Evolutionary conservation across 345 rosid species (phyloP).

Genomic region (Ricinus communis): DNA sequence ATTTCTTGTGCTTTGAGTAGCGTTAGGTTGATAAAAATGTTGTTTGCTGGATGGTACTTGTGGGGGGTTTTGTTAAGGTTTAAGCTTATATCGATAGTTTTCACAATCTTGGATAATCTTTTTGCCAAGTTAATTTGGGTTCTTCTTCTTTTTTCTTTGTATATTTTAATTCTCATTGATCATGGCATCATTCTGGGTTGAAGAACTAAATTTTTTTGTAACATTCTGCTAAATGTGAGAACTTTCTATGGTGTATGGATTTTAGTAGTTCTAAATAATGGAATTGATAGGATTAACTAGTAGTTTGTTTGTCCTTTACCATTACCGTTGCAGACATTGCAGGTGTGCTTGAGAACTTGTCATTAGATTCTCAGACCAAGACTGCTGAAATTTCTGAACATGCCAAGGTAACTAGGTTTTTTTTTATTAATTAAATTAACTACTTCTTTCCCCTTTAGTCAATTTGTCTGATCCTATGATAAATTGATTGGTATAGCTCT

Average conservation of each 20-base stretch:
- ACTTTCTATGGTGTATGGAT: neutral
- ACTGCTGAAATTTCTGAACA: slow-evolving; percentile 34
- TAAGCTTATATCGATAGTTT: neutral
- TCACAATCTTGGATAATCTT: too few relatives aligned
- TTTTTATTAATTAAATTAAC: neutral
- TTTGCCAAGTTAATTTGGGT: too few relatives aligned
- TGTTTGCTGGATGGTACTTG: neutral
- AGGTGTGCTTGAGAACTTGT: slow-evolving; percentile 57
- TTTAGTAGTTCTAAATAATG: neutral
- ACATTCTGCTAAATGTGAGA: neutral
- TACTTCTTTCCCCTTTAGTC: neutral
- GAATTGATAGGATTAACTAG: neutral
- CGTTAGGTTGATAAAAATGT: neutral
- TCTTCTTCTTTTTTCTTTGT: neutral
- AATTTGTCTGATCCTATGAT: neutral
- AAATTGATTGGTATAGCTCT: slow-evolving; percentile 17
- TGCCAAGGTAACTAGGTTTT: slow-evolving; percentile 36
- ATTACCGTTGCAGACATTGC: slow-evolving; percentile 47
- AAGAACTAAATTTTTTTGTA: neutral
- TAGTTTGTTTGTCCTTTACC: slow-evolving; percentile 34
- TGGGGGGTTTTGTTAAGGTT: neutral
- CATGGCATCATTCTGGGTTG: neutral
- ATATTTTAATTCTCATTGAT: neutral
- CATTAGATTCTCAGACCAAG: slow-evolving; percentile 49
- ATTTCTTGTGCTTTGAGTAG: neutral